These are phyloP conservation scores for Apocynum venetum DNA, from an alignment of 257 asterid species.

Conservation along the genomic window DNA sequence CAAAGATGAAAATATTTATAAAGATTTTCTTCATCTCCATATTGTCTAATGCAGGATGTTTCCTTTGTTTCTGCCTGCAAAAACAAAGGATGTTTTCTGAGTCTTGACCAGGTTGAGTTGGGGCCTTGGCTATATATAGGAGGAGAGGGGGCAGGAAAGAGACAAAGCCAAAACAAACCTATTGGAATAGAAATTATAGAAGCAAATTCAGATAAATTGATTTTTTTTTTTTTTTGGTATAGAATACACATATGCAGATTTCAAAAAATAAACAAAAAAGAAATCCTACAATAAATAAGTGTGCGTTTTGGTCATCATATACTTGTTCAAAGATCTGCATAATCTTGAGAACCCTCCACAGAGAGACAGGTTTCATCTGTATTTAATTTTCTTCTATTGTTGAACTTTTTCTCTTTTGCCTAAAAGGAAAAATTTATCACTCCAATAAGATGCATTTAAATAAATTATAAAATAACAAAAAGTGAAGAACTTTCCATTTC, in stretches of 20 bases:
- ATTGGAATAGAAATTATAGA: background rate
- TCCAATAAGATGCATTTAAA: background rate
- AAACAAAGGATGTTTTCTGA: background rate
- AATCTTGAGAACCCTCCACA: conserved; percentile 5
- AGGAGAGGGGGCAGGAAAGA: background rate
- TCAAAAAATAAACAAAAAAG: too few species aligned
- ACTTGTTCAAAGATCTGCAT: background rate
- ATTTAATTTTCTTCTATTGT: background rate
- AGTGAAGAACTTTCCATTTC: background rate
- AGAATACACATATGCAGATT: background rate
- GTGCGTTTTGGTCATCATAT: background rate
- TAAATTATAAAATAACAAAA: background rate
- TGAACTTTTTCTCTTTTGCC: background rate
- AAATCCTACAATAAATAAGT: too few species aligned
- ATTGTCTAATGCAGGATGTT: background rate
- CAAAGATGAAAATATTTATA: conserved; percentile 20
- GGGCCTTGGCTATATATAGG: conserved; percentile 16
- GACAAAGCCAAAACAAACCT: background rate
- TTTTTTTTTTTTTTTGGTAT: too few species aligned
- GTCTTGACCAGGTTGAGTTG: conserved; percentile 7
- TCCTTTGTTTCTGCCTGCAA: background rate
- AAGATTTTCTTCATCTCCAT: conserved; percentile 1
- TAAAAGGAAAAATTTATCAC: background rate
- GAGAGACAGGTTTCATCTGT: background rate
- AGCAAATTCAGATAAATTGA: background rate